A percentile compares a stretch with the other conserved stretches of the same genome.
Conservation (phyloP, 2,329 filamentous ascomycete genomes). For the Exophiala oligosperma region DNA sequence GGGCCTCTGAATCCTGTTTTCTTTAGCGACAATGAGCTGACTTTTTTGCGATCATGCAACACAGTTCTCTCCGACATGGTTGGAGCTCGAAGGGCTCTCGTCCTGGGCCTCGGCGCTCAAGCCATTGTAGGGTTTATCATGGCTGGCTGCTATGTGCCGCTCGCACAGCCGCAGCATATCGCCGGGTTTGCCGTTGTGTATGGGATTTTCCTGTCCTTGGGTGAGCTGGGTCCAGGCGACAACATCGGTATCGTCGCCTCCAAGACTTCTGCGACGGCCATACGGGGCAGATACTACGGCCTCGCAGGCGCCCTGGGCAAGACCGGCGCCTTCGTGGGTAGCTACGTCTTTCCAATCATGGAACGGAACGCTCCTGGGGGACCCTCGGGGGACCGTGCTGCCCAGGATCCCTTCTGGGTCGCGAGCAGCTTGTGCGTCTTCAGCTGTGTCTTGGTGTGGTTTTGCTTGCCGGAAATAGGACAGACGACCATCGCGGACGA, state of each 20-base stretch:
- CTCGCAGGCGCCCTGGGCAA: constrained; percentile 49
- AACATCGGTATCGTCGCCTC: constrained; percentile 86
- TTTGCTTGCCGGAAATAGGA: too few species aligned
- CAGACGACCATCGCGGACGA: too few species aligned
- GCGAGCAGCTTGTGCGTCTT: too few species aligned
- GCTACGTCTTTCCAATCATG: constrained; percentile 71
- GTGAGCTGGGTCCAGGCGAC: constrained; percentile 83
- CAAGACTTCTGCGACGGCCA: constrained; percentile 83
- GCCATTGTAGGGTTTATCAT: constrained; percentile 84
- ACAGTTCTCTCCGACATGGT: constrained; percentile 64
- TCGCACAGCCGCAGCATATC: constrained; percentile 67
- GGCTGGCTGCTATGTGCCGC: constrained; percentile 71
- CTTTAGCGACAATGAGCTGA: too few species aligned
- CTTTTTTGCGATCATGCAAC: too few species aligned
- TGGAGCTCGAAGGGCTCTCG: constrained; percentile 76
- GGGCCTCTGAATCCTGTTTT: too few species aligned
- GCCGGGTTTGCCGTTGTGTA: constrained; percentile 78
- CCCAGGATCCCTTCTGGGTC: too few species aligned
- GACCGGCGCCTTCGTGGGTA: constrained; percentile 74
- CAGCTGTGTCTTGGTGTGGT: too few species aligned
- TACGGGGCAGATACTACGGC: constrained; percentile 74
- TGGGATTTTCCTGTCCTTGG: constrained; percentile 73
- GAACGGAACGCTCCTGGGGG: too few species aligned
- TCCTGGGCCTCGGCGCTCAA: constrained; percentile 69
- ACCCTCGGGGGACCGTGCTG: too few species aligned